Percentiles rank a stretch among this genome's conserved stretches.
These are phyloP conservation scores for Styphnolobium japonicum DNA, from an alignment of 306 rosid genomes.

Conservation along the genomic window DNA sequence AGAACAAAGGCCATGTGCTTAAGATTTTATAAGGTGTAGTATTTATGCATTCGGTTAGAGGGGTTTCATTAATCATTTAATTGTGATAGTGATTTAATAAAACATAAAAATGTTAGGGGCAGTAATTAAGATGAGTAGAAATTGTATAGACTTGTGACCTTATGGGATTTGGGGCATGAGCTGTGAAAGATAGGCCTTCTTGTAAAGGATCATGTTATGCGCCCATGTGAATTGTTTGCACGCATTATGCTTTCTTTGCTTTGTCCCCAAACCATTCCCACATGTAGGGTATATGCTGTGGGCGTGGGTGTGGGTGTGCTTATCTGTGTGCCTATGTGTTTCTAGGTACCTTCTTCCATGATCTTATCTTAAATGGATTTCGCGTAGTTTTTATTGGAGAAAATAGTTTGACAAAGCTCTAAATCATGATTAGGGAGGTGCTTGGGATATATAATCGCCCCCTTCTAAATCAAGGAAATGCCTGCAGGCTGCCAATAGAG, in stretches of 20 bases:
- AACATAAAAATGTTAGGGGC: background rate
- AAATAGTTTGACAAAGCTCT: slow-evolving; percentile 39
- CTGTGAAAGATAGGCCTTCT: slow-evolving; percentile 8
- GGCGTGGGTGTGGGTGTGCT: slow-evolving; percentile 11
- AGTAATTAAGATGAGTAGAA: background rate
- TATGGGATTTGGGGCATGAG: slow-evolving; percentile 13
- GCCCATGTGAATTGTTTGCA: slow-evolving; percentile 68
- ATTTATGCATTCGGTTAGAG: slow-evolving; percentile 14
- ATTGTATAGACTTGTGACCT: background rate
- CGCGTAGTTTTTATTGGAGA: slow-evolving; percentile 18
- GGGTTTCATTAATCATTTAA: slow-evolving; percentile 2
- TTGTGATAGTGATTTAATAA: background rate
- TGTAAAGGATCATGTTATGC: slow-evolving; percentile 36
- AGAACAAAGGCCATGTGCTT: slow-evolving; percentile 26
- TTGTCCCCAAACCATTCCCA: slow-evolving; percentile 69
- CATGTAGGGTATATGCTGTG: slow-evolving; percentile 64
- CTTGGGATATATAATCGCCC: background rate
- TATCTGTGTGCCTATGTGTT: background rate
- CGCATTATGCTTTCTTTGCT: slow-evolving; percentile 51
- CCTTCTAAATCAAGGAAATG: slow-evolving; percentile 33
- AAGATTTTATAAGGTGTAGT: background rate
- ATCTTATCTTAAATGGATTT: slow-evolving; percentile 28
- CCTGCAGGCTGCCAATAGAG: slow-evolving; percentile 37
- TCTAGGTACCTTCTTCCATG: slow-evolving; percentile 50
- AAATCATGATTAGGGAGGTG: slow-evolving; percentile 45